Conservation (phyloP, 495 filamentous ascomycete genomes). For the Daldinia caldariorum region DNA sequence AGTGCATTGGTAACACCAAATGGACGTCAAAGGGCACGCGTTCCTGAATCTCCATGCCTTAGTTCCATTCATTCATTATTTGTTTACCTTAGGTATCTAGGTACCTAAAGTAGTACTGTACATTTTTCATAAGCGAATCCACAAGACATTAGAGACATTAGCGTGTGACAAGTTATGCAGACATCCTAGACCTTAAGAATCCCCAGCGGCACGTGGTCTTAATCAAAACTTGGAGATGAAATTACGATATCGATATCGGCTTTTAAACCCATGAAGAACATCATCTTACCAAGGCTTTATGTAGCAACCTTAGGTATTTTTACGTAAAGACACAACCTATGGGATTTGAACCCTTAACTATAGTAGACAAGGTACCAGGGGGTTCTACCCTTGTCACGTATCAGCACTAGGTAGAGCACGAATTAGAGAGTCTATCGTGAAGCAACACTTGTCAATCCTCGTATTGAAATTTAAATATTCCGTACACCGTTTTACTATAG, state of each 20-base stretch:
- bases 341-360: background rate
- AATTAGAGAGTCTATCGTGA: too few relatives aligned
- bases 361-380: background rate
- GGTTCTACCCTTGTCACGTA: background rate
- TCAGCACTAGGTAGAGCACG: background rate
- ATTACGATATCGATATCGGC: background rate
- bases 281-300: too few relatives aligned
- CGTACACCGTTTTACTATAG: too few relatives aligned
- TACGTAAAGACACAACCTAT: slow-evolving; percentile 4
- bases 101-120: too few relatives aligned
- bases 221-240: background rate
- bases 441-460: too few relatives aligned
- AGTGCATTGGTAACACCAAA: slow-evolving; percentile 13
- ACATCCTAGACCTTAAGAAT: slow-evolving; percentile 2
- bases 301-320: background rate
- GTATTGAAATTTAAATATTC: too few relatives aligned
- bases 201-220: slow-evolving; percentile 19
- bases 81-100: background rate
- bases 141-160: background rate
- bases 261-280: background rate
- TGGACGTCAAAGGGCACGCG: slow-evolving; percentile 8
- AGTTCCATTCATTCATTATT: background rate
- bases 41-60: background rate
- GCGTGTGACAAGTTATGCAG: background rate
- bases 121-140: background rate